These are phyloP conservation scores for Xylariales sp. DNA, from an alignment of 2,329 filamentous ascomycete species.

Conservation along the genomic window DNA sequence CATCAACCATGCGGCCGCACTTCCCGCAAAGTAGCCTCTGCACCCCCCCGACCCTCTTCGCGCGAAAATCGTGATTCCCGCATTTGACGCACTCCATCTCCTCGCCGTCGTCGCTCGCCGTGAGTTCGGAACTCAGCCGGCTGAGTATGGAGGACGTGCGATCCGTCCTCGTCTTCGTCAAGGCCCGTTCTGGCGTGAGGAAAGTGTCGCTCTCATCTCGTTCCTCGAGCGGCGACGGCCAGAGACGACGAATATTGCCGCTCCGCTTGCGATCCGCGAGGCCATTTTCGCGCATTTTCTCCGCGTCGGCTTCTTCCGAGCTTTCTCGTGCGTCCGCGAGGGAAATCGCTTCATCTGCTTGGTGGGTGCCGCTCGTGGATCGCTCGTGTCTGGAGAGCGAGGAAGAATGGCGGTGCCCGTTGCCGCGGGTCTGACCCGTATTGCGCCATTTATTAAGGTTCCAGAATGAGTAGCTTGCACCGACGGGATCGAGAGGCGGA, in stretches of 20 bases:
- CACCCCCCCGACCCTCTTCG: constrained; percentile 63
- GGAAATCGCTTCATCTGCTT: constrained; percentile 23
- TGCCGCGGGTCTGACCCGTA: constrained; percentile 33
- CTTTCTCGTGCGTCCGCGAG: constrained; percentile 41
- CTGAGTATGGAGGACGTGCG: constrained; percentile 60
- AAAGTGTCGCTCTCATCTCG: constrained; percentile 33
- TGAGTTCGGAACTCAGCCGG: constrained; percentile 67
- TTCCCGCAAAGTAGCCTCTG: constrained; percentile 71
- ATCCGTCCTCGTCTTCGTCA: constrained; percentile 17
- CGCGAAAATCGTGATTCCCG: constrained; percentile 70
- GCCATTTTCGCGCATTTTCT: constrained; percentile 7
- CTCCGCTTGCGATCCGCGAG: constrained; percentile 41
- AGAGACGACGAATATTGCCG: constrained; percentile 32
- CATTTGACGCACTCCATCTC: constrained; percentile 68
- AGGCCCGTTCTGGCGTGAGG: constrained; percentile 30
- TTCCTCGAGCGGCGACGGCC: constrained; percentile 34
- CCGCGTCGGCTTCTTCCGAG: constrained; percentile 30
- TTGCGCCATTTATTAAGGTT: constrained; percentile 66
- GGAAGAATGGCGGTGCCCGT: constrained; percentile 1
- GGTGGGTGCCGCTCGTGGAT: constrained; percentile 32
- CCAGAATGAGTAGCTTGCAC: constrained; percentile 65
- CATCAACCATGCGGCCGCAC: constrained; percentile 56
- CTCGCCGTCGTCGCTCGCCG: constrained; percentile 56
- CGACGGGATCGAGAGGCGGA: constrained; percentile 53
- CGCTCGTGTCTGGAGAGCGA: constrained; percentile 33